Base-by-base conservation (phyloP, 495 filamentous ascomycete genomes). In the Neurospora africana region DNA sequence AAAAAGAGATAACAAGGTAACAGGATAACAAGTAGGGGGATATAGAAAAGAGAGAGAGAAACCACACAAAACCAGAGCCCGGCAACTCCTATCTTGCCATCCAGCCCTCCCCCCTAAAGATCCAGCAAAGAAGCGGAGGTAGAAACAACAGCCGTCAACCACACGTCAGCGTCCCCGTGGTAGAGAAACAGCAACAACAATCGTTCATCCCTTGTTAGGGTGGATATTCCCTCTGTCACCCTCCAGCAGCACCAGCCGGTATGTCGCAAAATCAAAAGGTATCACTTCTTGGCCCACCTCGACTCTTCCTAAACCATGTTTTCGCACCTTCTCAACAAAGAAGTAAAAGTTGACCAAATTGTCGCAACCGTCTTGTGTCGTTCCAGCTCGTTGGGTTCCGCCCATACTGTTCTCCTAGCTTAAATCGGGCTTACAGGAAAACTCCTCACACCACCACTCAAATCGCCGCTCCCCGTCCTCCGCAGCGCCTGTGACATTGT, bases 401-500 rank as follows among this genome's bases (percentile, higher is more conserved):
- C 30, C 69, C 10, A 21, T 33, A 5, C 23, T 33, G 1, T 38
- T 7, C 35, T 36, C 15, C 27, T 0, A 35, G 3, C 27, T 68
- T 47, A 79, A 68, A 89, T 81, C 1, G 89, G 87, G 79, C 89
- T 92, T 41, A 86, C 77, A 17, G 89, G 86, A 68, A 88, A 86
- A 79, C 90, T 91, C 73, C 86, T 82, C 53, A 85, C 80, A 39
- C 84, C 83, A 73, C 87, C 86, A 72, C 87, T 87, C 75, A 97
- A 79, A 78, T 97, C 94, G 23, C 91, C 91, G 81, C 91, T 95
- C 11, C 88, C 91, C 5, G 92, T 95, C 81, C 91, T 89, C 79
- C 90, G 83, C 79, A 95, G 83, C 27, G 94, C 93, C 81, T 97
- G 93, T 68, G 89, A 86, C 93, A 97, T 95, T 10, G 93, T 97